Percentiles rank a stretch among this genome's conserved stretches.
Evolutionary conservation across 805 yeast species (phyloP).

Genomic region (Maudiozyma serrabonitensis): DNA sequence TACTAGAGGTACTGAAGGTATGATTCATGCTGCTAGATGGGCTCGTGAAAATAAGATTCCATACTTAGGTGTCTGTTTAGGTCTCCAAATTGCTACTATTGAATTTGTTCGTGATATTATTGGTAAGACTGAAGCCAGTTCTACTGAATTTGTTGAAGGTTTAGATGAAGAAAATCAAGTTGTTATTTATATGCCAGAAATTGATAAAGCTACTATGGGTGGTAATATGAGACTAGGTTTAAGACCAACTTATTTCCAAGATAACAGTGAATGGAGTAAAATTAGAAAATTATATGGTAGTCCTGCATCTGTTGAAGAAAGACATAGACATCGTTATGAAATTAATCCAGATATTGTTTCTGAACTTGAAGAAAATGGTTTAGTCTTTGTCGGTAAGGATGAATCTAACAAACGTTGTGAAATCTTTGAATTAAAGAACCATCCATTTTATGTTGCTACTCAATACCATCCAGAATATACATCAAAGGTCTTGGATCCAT

Average conservation of each 20-base stretch:
- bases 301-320: conserved; percentile 60
- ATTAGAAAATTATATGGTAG: conserved; percentile 75
- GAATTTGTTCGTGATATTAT: conserved; percentile 80
- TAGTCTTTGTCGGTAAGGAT: conserved; percentile 88
- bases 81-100: conserved; percentile 93
- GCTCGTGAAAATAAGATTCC: conserved; percentile 96
- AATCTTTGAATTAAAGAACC: conserved; percentile 74
- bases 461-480: conserved; percentile 98
- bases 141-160: conserved; percentile 72
- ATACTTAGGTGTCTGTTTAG: conserved; percentile 92
- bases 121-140: conserved; percentile 58
- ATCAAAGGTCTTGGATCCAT: conserved; percentile 93
- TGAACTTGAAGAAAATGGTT: conserved; percentile 65
- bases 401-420: conserved; percentile 90
- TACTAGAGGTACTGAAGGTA: conserved; percentile 93
- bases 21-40: conserved; percentile 94
- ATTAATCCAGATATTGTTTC: conserved; percentile 78
- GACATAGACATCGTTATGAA: conserved; percentile 98
- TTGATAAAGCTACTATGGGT: conserved; percentile 89
- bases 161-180: conserved; percentile 50
- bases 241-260: conserved; percentile 77
- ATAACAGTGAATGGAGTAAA: conserved; percentile 53
- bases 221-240: conserved; percentile 98
- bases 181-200: conserved; percentile 97
- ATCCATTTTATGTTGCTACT: conserved; percentile 87